Evolutionary conservation across 371 early-diverging fungal species (phyloP), one percentile per base, ranked within the genome.

Genomic region (Fennellomyces sp.): DNA sequence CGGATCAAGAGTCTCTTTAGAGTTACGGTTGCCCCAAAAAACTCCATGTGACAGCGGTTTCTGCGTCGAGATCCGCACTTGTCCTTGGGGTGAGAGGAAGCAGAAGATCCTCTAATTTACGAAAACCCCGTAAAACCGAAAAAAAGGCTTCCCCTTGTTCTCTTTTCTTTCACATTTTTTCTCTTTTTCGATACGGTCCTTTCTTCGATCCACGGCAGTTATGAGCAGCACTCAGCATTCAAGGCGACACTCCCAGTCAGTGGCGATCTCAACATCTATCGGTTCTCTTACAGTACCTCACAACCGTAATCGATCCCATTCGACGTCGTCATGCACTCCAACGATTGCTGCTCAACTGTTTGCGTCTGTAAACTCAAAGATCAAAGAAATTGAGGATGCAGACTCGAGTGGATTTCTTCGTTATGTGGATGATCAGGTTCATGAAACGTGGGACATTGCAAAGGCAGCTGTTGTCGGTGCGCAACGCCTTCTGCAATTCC

Each of bases 391-490:
- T 11, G 74, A 70, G 31, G 74, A 73, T 49, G 58, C 59, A 5
- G 69, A 74, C 30, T 63, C 65, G 15, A 58, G 69, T 3, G 67
- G 73, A 1, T 66, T 78, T 30, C 42, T 78, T n/a, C 69, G 65
- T 2, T 75, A 73, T 30, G 63, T 78, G 60, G 78, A 78, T 51
- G 71, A 67, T 21, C 75, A 75, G 13, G 69, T 75, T 12, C 73
- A 72, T 29, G 84, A 83, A 31, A 76, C 80, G 5, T 76, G 82
- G 72, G 83, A 79, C 21, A 69, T 72, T 0, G 79, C 80, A 19
- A 81, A 79, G 41, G 87, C 89, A 0, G 77, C 84, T 2, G 64
- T 83, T 30, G 70, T 78, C 0, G 89, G 86, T 8, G 82, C 86
- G 21, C 79, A 83, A 51, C 75, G 89, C 15, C 59, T 88, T 28